Conservation (phyloP, 1,284 basidiomycete species). For the Leccinum griseonigrum region DNA sequence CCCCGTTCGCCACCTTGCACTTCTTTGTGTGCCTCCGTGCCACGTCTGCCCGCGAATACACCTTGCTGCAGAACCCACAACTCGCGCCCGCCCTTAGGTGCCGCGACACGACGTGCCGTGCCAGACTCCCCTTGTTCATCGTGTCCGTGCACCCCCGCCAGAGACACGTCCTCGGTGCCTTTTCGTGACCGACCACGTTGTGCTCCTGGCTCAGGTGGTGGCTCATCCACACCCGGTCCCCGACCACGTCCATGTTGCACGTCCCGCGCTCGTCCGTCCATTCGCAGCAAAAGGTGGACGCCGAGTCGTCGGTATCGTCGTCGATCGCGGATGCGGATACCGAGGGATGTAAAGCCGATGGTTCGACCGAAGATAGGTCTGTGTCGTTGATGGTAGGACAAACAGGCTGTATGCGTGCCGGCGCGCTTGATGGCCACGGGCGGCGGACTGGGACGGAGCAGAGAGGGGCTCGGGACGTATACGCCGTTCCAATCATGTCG, state of each 20-base stretch:
- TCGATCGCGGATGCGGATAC: background rate
- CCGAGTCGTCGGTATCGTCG: slow-evolving; percentile 11
- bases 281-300: slow-evolving; percentile 16
- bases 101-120: slow-evolving; percentile 26
- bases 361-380: background rate
- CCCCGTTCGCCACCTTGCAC: slow-evolving; percentile 25
- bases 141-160: slow-evolving; percentile 24
- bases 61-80: slow-evolving; percentile 26
- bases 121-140: slow-evolving; percentile 32
- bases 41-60: slow-evolving; percentile 30
- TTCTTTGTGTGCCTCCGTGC: slow-evolving; percentile 28
- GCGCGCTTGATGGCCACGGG: slow-evolving; percentile 1
- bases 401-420: background rate
- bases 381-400: background rate
- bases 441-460: background rate
- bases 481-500: background rate
- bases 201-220: slow-evolving; percentile 23
- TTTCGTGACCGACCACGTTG: slow-evolving; percentile 22
- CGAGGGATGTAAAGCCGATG: background rate
- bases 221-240: slow-evolving; percentile 25
- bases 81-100: slow-evolving; percentile 23
- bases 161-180: slow-evolving; percentile 13
- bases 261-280: slow-evolving; percentile 24
- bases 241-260: slow-evolving; percentile 23
- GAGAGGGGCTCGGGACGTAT: background rate